A percentile compares a stretch with the other conserved stretches of the same genome.
phyloP scores from a whole-genome alignment of 164 flowering plant species.

The Echeveria elegans region DNA sequence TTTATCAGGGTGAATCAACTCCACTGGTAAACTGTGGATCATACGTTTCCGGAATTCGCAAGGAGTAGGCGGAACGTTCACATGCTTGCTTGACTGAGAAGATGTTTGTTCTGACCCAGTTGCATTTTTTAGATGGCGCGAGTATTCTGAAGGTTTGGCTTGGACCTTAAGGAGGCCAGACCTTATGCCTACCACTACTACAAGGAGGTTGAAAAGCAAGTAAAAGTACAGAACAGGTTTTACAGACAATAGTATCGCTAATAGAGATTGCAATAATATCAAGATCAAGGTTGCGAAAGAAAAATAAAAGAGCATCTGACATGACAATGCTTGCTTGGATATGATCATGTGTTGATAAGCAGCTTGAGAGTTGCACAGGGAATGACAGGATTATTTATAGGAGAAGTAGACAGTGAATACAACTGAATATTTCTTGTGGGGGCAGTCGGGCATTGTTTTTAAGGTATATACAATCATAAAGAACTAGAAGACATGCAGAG shows the following conservation, averaged over 20 bases:
- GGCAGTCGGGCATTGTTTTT: too few species aligned
- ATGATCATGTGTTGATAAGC: background rate
- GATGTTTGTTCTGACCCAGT: background rate
- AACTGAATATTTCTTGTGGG: too few species aligned
- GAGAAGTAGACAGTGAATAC: too few species aligned
- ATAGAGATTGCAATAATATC: background rate
- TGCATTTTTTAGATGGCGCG: background rate
- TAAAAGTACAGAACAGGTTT: background rate
- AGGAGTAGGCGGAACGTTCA: background rate
- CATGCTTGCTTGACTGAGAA: background rate
- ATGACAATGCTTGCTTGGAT: background rate
- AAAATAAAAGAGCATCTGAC: background rate
- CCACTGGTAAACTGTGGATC: background rate
- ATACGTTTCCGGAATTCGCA: background rate
- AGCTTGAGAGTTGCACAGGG: too few species aligned
- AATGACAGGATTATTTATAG: too few species aligned
- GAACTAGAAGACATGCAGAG: too few species aligned
- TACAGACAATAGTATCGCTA: background rate
- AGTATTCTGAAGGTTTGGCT: background rate
- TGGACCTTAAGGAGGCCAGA: constrained; percentile 5
- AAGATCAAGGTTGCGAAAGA: background rate
- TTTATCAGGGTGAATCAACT: background rate
- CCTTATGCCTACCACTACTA: background rate
- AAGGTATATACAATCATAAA: too few species aligned
- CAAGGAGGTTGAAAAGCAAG: constrained; percentile 1